Evolutionary conservation across 257 asterid genomes (phyloP), one percentile per base, ranked within the genome.

Genomic region (Marsdenia floribunda): DNA sequence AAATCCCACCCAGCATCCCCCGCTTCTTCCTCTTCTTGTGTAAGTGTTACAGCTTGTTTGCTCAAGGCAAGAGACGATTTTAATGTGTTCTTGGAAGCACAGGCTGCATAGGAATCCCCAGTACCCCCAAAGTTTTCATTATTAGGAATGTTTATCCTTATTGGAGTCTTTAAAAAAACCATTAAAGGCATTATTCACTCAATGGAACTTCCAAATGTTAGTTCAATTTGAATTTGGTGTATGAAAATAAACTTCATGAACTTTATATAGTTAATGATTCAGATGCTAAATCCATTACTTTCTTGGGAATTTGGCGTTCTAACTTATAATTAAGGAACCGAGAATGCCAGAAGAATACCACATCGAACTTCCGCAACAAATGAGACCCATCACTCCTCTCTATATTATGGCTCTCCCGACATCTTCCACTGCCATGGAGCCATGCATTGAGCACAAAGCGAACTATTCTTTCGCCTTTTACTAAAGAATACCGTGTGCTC

Each of bases 81-180:
- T 79, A 90, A 59, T 70, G 89, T 85, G 16, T 86, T 88, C 86
- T 79, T 90, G 50, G 93, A 90, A 77, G 96, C 96, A 47, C 96
- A 90, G 72, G 85, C 79, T 50, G 85, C 85, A 42, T 89, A 78
- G 22, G 21, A 15, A 55, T 60, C 33, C 33, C 1, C 33, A 29
- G 33, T 29, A 29, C 33, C 33, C 33, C 67, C 6, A 11, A n/a
- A 61, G 68, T 61, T 52, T 52, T 61, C 2, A 0, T 26, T 29
- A 29, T 29, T 29, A 29, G 33, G 33, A 29, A 29, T 29, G 33
- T 29, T 29, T 1, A 29, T 29, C 33, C 33, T 29, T 29, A 29
- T 0, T 29, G 33, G 33, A 29, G 33, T 29, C 1, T 29, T 29
- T 29, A 0, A 29, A 29, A n/a, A n/a, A n/a, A 29, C 0, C 0